A percentile compares a stretch with the other conserved stretches of the same genome.
phyloP scores from a whole-genome alignment of 2,329 filamentous ascomycete genomes.

The Ophiostoma tasmaniense region DNA sequence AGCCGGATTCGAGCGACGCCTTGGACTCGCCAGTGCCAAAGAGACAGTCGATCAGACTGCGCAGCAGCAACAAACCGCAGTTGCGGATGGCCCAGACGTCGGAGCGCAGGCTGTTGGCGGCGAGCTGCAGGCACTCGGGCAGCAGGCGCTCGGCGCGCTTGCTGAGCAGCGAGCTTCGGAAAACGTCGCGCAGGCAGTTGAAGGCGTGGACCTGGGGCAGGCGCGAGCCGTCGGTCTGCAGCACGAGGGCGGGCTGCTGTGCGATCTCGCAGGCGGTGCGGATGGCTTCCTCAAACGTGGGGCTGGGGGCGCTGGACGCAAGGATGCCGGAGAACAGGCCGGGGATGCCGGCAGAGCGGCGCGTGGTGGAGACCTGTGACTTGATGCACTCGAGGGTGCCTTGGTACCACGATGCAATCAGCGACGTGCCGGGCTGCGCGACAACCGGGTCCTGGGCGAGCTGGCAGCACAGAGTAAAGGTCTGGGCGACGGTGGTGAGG shows the following conservation, averaged over 20 bases:
- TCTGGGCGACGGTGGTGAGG: conserved; percentile 85
- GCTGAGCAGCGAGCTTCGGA: conserved; percentile 71
- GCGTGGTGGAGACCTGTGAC: conserved; percentile 70
- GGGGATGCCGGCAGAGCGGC: conserved; percentile 86
- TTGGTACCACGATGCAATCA: conserved; percentile 66
- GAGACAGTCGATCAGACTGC: conserved; percentile 71
- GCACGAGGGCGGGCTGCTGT: conserved; percentile 41
- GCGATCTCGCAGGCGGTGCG: conserved; percentile 53
- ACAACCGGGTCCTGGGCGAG: conserved; percentile 41
- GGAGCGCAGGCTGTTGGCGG: conserved; percentile 68
- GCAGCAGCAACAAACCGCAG: conserved; percentile 80
- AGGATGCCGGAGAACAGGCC: conserved; percentile 77
- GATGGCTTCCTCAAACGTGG: conserved; percentile 59
- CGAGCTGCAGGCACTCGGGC: conserved; percentile 66
- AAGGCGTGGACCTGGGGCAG: conserved; percentile 89
- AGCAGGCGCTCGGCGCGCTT: conserved; percentile 66
- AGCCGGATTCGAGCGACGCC: conserved; percentile 48
- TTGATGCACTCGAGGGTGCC: conserved; percentile 62
- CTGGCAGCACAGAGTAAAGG: conserved; percentile 74
- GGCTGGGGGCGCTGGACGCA: conserved; percentile 50
- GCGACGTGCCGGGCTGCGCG: conserved; percentile 26
- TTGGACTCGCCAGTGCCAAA: conserved; percentile 70
- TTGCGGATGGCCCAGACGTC: conserved; percentile 87
- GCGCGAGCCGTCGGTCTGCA: conserved; percentile 54
- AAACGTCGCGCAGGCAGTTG: conserved; percentile 87